These are phyloP conservation scores for Pythium oligandrum DNA, from an alignment of 352 stramenopile species.

Conservation along the genomic window DNA sequence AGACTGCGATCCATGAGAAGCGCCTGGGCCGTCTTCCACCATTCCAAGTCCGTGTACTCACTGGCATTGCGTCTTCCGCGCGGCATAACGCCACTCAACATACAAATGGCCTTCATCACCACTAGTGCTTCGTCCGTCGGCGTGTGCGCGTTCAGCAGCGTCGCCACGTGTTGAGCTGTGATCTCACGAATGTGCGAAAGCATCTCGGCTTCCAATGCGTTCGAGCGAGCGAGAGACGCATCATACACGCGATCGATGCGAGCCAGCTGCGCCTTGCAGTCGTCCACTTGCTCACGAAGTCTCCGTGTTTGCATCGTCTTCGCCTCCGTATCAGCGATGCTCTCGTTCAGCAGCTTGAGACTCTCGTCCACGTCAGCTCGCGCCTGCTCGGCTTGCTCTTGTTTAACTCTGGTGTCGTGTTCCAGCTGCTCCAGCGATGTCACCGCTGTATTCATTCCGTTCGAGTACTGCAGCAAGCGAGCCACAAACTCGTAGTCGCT, in stretches of 20 bases:
- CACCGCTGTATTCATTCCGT: neutral
- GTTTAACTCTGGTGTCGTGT: slow-evolving; percentile 1
- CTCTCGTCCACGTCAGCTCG: slow-evolving; percentile 34
- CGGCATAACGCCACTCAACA: slow-evolving; percentile 56
- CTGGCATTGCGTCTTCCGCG: slow-evolving; percentile 44
- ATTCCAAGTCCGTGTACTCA: slow-evolving; percentile 73
- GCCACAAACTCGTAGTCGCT: slow-evolving; percentile 64
- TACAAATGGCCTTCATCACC: slow-evolving; percentile 71
- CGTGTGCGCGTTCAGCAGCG: slow-evolving; percentile 50
- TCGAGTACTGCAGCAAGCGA: slow-evolving; percentile 34
- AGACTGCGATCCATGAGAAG: slow-evolving; percentile 76
- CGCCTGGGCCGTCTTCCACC: slow-evolving; percentile 76
- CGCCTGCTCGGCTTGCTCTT: slow-evolving; percentile 8
- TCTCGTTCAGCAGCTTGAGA: slow-evolving; percentile 53
- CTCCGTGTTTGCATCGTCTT: slow-evolving; percentile 41
- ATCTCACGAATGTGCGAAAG: slow-evolving; percentile 56
- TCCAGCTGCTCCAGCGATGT: neutral
- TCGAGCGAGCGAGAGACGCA: slow-evolving; percentile 39
- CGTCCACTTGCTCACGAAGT: slow-evolving; percentile 47
- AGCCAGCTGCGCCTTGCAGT: slow-evolving; percentile 47
- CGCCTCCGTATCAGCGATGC: slow-evolving; percentile 66
- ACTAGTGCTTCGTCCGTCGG: slow-evolving; percentile 45
- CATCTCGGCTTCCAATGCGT: slow-evolving; percentile 55
- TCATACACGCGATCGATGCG: slow-evolving; percentile 47
- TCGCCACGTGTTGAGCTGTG: slow-evolving; percentile 69